These are phyloP conservation scores for Colletotrichum filicis DNA, from an alignment of 2,329 filamentous ascomycete species.

Conservation along the genomic window DNA sequence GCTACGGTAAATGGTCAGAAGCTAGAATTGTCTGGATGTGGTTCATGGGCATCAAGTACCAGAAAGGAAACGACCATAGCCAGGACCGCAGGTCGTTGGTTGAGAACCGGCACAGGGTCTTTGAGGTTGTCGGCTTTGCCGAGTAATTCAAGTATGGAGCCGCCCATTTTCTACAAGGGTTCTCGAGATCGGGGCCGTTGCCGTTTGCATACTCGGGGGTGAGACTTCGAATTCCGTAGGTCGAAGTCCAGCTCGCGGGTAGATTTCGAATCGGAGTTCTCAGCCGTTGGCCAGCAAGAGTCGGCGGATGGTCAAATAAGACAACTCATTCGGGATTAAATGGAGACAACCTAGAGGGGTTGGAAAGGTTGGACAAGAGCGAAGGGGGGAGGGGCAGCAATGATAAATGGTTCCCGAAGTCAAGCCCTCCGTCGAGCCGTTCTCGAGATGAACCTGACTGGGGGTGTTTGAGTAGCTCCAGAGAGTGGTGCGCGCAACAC, in stretches of 20 bases:
- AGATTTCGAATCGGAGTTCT: not conserved
- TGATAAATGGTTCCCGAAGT: conserved; percentile 16
- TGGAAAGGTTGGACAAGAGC: not conserved
- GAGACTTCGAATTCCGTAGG: not conserved
- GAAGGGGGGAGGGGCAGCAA: not conserved
- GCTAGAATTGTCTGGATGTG: not conserved
- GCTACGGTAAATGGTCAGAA: not conserved
- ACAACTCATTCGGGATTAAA: not conserved
- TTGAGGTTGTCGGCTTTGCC: conserved; percentile 36
- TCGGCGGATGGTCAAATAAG: not conserved
- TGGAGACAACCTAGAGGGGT: not conserved
- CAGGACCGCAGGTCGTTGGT: conserved; percentile 27
- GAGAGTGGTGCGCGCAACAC: conserved; percentile 15
- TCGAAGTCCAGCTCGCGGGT: not conserved
- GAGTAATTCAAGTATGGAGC: conserved; percentile 34
- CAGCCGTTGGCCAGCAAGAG: not conserved
- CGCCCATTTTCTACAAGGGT: conserved; percentile 19
- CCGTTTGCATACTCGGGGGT: conserved; percentile 16
- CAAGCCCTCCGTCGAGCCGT: not conserved
- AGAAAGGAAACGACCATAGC: conserved; percentile 36
- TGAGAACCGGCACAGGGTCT: conserved; percentile 34
- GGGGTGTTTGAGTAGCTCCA: conserved; percentile 11
- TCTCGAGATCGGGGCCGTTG: not conserved
- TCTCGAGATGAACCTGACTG: conserved; percentile 25
- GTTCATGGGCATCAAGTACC: not conserved